Percentiles rank a stretch among this genome's conserved stretches.
These are phyloP conservation scores for Metarhizium robertsii DNA, from an alignment of 2,329 filamentous ascomycete species.

Conservation along the genomic window DNA sequence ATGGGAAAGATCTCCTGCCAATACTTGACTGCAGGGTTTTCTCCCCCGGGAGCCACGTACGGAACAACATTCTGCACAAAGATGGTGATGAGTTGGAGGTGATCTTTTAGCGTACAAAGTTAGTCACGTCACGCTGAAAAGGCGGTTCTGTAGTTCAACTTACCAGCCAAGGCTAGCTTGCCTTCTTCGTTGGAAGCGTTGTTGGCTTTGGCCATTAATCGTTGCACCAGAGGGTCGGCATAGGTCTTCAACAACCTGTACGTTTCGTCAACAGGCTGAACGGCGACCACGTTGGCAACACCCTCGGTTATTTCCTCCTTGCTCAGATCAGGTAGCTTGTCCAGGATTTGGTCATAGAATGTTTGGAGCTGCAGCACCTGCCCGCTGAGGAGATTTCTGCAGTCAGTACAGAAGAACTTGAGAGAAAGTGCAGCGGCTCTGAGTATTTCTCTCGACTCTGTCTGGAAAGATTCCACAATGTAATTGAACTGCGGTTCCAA, in stretches of 20 bases:
- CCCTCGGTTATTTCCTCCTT: slow-evolving; percentile 96
- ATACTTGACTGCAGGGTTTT: slow-evolving; percentile 90
- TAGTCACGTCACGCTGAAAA: not conserved
- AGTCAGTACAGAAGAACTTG: slow-evolving; percentile 96
- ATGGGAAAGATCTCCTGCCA: slow-evolving; percentile 91
- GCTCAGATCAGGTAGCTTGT: slow-evolving; percentile 74
- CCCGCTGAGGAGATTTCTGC: slow-evolving; percentile 72
- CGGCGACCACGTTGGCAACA: slow-evolving; percentile 83
- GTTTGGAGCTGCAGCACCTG: slow-evolving; percentile 81
- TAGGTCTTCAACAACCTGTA: slow-evolving; percentile 85
- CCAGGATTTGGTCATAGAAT: slow-evolving; percentile 85
- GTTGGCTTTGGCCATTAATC: slow-evolving; percentile 81
- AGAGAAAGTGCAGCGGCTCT: slow-evolving; percentile 87
- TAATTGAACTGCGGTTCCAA: slow-evolving; percentile 90
- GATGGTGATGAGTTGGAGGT: slow-evolving; percentile 82
- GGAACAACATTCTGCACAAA: slow-evolving; percentile 76
- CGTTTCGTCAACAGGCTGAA: slow-evolving; percentile 69
- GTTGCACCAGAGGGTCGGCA: slow-evolving; percentile 79
- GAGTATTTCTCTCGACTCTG: slow-evolving; percentile 81
- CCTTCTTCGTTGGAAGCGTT: slow-evolving; percentile 72
- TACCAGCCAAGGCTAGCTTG: slow-evolving; percentile 78
- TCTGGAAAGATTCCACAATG: slow-evolving; percentile 86
- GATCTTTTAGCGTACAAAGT: slow-evolving; percentile 43
- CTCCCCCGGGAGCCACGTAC: slow-evolving; percentile 58
- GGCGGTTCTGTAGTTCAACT: slow-evolving; percentile 15